Base-by-base conservation (phyloP, 352 stramenopile species). In the Pythium folliculosum region DNA sequence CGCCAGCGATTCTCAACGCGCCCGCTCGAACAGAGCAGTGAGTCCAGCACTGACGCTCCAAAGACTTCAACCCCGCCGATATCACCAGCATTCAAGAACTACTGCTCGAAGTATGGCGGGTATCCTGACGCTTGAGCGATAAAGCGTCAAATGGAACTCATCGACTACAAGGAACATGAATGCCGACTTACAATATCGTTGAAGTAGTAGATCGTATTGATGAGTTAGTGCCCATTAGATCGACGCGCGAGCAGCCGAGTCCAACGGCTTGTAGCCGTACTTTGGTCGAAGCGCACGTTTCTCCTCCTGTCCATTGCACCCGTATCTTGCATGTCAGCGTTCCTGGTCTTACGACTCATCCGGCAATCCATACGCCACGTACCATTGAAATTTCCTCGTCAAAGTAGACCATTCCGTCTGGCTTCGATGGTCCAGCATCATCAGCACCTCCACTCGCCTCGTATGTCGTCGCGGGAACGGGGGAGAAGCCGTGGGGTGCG, bases 61-160 rank as follows among this genome's bases (percentile, higher is more conserved):
- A 3, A 19, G 58, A 58, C 67, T 64, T 57, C 45, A 63, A 70
- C 43, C 65, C 72, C 47, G 25, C 59, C 66, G 3, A 62, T 67
- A 27, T 63, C 60, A 9, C 72, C 76, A 47, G 77, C 80, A 21
- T 91, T 92, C 74, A 89, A 86, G 64, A 82, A 78, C 59, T 93
- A 92, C 49, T 95, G 87, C 81, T 95, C 87, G 23, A 95, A 93
- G 66, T 95, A 95, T 55, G 87, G 87, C 45, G 87, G 87, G 17
- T 95, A 95, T 40, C 80, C 85, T 58, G 84, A 92, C 27, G 48
- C 58, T 47, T 71, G 58, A 65, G 32, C 23, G 45, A 53, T 40
- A 57, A 37, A n/a, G 47, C 44, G 14, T 52, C 23, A 30, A n/a
- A n/a, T n/a, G n/a, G n/a, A n/a, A n/a, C n/a, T n/a, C n/a, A n/a